Evolutionary conservation across 2,329 filamentous ascomycete species (phyloP).

Genomic region (Scedosporium apiospermum): DNA sequence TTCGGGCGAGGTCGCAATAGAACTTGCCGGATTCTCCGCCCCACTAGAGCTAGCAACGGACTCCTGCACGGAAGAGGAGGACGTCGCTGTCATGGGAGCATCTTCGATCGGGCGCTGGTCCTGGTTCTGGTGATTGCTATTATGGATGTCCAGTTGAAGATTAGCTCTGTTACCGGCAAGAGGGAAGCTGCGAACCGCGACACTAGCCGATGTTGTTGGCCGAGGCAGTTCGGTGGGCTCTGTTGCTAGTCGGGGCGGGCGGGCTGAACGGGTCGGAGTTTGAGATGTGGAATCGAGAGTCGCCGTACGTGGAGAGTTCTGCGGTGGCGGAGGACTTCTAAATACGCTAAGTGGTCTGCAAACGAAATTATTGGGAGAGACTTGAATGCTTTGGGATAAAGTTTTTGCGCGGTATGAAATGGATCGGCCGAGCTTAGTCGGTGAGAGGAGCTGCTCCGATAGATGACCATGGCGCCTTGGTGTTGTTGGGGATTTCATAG

Average conservation of each 20-base stretch:
- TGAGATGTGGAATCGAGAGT: not conserved
- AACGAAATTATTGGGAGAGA: not conserved
- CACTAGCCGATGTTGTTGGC: not conserved
- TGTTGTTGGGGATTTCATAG: not conserved
- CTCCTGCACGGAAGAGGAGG: not conserved
- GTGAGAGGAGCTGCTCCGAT: not conserved
- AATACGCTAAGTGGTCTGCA: not conserved
- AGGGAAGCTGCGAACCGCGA: not conserved
- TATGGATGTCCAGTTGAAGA: not conserved
- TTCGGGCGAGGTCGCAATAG: not conserved
- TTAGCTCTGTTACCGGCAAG: not conserved
- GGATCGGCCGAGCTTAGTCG: not conserved
- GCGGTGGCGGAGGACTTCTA: not conserved
- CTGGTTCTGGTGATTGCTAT: not conserved
- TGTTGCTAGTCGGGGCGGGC: not conserved
- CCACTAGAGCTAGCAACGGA: not conserved
- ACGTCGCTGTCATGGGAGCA: not conserved
- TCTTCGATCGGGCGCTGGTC: not conserved
- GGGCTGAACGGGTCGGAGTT: not conserved
- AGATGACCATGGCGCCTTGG: not conserved
- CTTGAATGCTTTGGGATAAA: not conserved
- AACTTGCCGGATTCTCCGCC: not conserved
- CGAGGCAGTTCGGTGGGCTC: not conserved
- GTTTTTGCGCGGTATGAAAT: not conserved
- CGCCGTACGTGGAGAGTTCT: not conserved